Conservation (phyloP, 208 protist species). For the Acanthamoeba lenticulata region DNA sequence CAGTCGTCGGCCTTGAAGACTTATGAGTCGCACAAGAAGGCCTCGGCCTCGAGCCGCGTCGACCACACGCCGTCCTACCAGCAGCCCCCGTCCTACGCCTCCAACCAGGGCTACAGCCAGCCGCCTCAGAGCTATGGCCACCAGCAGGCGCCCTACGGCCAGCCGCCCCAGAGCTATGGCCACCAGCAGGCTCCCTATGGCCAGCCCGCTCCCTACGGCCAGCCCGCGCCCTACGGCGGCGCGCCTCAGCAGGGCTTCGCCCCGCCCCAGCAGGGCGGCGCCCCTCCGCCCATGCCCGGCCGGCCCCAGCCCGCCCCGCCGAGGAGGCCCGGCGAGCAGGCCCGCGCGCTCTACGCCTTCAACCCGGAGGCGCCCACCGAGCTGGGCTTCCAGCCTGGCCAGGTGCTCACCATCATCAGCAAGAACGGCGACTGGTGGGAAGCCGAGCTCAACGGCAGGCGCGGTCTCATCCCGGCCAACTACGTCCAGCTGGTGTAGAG, state of each 20-base stretch:
- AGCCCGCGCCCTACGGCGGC: not conserved
- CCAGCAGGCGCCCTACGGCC: too few species aligned
- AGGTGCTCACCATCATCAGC: constrained; percentile 13
- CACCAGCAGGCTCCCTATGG: too few species aligned
- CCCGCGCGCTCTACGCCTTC: not conserved
- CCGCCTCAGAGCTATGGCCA: too few species aligned
- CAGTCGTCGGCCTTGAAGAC: not conserved
- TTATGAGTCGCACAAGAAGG: not conserved
- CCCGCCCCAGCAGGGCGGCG: not conserved
- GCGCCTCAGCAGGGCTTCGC: not conserved
- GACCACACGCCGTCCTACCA: constrained; percentile 36
- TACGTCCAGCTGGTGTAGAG: constrained; percentile 64
- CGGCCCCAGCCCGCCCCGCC: not conserved
- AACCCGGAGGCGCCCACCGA: not conserved
- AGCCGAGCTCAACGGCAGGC: constrained; percentile 52
- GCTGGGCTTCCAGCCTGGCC: constrained; percentile 22
- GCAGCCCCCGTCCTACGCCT: not conserved
- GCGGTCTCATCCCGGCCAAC: constrained; percentile 59
- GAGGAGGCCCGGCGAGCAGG: not conserved
- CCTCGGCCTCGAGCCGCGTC: not conserved
- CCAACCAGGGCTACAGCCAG: too few species aligned
- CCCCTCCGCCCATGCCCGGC: not conserved
- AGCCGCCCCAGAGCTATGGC: too few species aligned
- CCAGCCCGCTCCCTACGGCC: not conserved
- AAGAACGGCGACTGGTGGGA: constrained; percentile 70